Evolutionary conservation across 108 stramenopile genomes (phyloP).

Genomic region (Cyclotella cryptica): DNA sequence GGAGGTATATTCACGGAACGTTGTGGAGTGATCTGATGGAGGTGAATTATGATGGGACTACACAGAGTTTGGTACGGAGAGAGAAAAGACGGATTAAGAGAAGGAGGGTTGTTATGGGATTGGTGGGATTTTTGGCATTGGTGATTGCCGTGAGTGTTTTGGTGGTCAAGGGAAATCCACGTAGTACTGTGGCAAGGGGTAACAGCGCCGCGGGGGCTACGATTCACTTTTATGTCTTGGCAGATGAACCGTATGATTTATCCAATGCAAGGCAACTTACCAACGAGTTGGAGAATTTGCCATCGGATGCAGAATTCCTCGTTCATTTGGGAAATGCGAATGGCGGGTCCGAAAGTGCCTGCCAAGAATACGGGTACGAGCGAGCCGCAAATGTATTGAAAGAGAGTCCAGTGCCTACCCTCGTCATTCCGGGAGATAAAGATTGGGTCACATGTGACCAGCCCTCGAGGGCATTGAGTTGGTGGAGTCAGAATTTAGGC

Average conservation of each 20-base stretch:
- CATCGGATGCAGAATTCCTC: conserved; percentile 72
- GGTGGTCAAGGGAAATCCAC: conserved; percentile 37
- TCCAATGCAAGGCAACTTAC: conserved; percentile 52
- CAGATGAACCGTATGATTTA: conserved; percentile 68
- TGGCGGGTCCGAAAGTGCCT: conserved; percentile 51
- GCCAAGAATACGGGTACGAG: conserved; percentile 59
- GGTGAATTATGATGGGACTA: conserved; percentile 57
- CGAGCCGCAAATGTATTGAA: conserved; percentile 53
- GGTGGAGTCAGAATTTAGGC: conserved; percentile 64
- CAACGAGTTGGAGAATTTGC: conserved; percentile 59
- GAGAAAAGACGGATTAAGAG: conserved; percentile 36
- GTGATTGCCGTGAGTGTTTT: conserved; percentile 28
- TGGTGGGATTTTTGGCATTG: conserved; percentile 17
- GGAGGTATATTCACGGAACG: conserved; percentile 46
- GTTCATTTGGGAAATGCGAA: conserved; percentile 85
- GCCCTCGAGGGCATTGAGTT: conserved; percentile 29
- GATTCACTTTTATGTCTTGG: conserved; percentile 77
- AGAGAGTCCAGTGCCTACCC: conserved; percentile 64
- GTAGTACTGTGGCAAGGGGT: neutral
- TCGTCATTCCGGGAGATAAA: conserved; percentile 74
- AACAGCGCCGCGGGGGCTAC: neutral
- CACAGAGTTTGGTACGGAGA: conserved; percentile 48
- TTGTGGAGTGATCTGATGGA: conserved; percentile 52
- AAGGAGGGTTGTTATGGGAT: conserved; percentile 31
- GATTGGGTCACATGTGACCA: conserved; percentile 79